phyloP scores from a whole-genome alignment of 1,284 basidiomycete species.

The Volvariella surrecta region DNA sequence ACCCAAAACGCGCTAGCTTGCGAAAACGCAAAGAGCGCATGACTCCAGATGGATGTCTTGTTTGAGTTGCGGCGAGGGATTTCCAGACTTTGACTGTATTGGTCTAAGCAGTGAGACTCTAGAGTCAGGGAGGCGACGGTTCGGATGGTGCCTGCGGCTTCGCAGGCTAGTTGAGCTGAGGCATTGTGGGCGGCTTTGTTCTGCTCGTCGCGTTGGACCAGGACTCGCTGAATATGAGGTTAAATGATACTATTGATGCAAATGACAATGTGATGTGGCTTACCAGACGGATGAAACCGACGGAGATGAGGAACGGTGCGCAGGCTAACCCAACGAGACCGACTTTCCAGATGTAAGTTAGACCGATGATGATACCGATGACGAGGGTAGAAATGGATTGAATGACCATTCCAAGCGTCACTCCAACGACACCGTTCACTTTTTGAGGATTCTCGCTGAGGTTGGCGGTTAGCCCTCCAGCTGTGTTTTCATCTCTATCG shows the following conservation, averaged over 20 bases:
- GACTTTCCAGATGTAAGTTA: slow-evolving; percentile 75
- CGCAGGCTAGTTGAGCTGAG: slow-evolving; percentile 88
- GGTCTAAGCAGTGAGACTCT: slow-evolving; percentile 66
- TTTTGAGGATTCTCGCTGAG: slow-evolving; percentile 90
- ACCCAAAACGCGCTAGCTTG: slow-evolving; percentile 79
- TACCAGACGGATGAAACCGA: slow-evolving; percentile 82
- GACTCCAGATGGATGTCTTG: slow-evolving; percentile 62
- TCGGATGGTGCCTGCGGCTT: slow-evolving; percentile 88
- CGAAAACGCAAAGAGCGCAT: slow-evolving; percentile 70
- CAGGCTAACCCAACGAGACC: slow-evolving; percentile 79
- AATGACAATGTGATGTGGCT: slow-evolving; percentile 17
- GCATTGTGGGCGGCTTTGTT: slow-evolving; percentile 82
- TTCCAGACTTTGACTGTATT: slow-evolving; percentile 71
- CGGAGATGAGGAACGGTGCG: slow-evolving; percentile 75
- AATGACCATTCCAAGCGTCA: slow-evolving; percentile 81
- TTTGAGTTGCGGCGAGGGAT: slow-evolving; percentile 62
- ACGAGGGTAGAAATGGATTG: slow-evolving; percentile 73
- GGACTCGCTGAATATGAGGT: slow-evolving; percentile 44
- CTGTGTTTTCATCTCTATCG: slow-evolving; percentile 75
- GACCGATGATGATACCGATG: slow-evolving; percentile 68
- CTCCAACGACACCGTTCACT: slow-evolving; percentile 83
- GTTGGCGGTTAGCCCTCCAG: slow-evolving; percentile 74
- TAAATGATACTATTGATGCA: background rate
- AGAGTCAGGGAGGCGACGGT: slow-evolving; percentile 89
- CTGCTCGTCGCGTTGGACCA: slow-evolving; percentile 79